Percentiles rank a stretch among this genome's conserved stretches.
Evolutionary conservation across 2,329 filamentous ascomycete species (phyloP).

Genomic region (Talaromyces verruculosus): DNA sequence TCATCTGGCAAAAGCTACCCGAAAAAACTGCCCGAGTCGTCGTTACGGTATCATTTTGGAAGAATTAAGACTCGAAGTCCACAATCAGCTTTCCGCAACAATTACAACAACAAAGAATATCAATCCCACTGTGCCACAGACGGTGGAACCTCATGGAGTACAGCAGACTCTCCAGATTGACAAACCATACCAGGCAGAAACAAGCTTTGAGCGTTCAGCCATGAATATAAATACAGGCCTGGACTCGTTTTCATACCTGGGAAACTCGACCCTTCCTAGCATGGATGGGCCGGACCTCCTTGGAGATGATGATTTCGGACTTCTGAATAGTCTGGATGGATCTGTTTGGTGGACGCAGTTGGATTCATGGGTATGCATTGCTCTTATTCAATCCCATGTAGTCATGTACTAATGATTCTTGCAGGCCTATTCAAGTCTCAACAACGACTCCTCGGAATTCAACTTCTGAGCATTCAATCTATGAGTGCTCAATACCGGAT

Average conservation of each 20-base stretch:
- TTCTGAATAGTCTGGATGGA: conserved; percentile 39
- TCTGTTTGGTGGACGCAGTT: conserved; percentile 42
- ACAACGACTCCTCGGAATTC: conserved; percentile 32
- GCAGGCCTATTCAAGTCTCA: conserved; percentile 38
- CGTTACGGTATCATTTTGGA: conserved; percentile 52
- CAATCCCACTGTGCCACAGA: neutral
- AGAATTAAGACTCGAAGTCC: conserved; percentile 46
- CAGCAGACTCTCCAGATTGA: neutral
- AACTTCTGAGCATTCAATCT: conserved; percentile 23
- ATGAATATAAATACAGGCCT: conserved; percentile 3
- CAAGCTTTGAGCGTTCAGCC: conserved; percentile 1
- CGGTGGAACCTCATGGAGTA: neutral
- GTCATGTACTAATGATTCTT: conserved; percentile 17
- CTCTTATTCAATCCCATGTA: neutral
- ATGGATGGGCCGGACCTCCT: conserved; percentile 25
- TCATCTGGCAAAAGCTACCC: conserved; percentile 49
- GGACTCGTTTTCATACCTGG: conserved; percentile 20
- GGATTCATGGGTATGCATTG: conserved; percentile 38
- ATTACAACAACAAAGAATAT: neutral
- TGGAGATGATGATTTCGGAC: conserved; percentile 29
- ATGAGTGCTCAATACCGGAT: neutral
- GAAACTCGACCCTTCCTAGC: conserved; percentile 26
- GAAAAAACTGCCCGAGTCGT: conserved; percentile 49
- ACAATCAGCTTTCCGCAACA: conserved; percentile 31
- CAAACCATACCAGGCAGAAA: neutral